Conservation (phyloP, 1,284 basidiomycete genomes). For the Lignosus rhinocerotis region DNA sequence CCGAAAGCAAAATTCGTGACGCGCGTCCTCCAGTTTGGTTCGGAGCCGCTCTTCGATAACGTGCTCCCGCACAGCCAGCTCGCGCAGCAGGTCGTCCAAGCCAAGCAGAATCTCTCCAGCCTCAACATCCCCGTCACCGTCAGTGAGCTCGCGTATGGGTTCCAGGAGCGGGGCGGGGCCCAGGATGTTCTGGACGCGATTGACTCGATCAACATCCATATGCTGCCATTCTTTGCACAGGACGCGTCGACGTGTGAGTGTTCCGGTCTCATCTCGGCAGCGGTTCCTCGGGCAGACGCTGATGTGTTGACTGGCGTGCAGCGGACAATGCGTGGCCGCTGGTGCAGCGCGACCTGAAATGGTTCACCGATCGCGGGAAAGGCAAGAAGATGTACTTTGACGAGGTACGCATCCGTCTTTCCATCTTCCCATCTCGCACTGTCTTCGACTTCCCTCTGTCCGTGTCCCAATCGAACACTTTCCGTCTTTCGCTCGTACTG, state of each 20-base stretch:
- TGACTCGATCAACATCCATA: slow-evolving; percentile 70
- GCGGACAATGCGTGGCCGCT: slow-evolving; percentile 62
- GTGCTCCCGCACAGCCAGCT: slow-evolving; percentile 54
- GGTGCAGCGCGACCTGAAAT: slow-evolving; percentile 58
- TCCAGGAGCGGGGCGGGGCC: slow-evolving; percentile 52
- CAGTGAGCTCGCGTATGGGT: slow-evolving; percentile 50
- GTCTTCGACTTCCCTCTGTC: too few species aligned
- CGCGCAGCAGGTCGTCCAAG: slow-evolving; percentile 52
- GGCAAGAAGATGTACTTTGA: slow-evolving; percentile 75
- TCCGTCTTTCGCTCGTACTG: background rate
- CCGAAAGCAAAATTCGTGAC: slow-evolving; percentile 69
- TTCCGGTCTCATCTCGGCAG: background rate
- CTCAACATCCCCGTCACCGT: slow-evolving; percentile 70
- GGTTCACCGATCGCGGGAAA: slow-evolving; percentile 57
- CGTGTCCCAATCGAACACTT: too few species aligned
- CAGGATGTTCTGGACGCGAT: slow-evolving; percentile 61
- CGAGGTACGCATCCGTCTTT: slow-evolving; percentile 43
- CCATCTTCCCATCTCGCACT: background rate
- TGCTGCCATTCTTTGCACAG: slow-evolving; percentile 72
- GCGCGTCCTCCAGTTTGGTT: slow-evolving; percentile 70
- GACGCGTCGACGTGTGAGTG: slow-evolving; percentile 57
- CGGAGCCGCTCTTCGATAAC: slow-evolving; percentile 69
- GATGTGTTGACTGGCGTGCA: slow-evolving; percentile 22
- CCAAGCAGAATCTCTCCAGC: slow-evolving; percentile 51
- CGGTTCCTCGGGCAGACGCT: background rate